phyloP scores from a whole-genome alignment of 768 basidiomycete genomes.

The Russula lepida region DNA sequence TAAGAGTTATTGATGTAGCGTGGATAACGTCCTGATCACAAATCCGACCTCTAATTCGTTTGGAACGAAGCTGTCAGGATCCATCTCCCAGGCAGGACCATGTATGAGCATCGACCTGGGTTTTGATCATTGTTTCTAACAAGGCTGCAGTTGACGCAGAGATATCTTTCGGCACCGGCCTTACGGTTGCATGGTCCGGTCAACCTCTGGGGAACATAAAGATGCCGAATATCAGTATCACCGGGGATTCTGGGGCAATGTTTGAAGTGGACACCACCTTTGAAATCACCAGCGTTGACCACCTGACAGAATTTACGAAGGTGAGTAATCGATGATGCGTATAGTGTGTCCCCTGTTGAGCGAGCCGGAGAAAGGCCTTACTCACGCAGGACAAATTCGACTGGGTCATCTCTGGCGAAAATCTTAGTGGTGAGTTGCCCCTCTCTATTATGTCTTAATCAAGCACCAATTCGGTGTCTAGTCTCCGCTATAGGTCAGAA shows the following conservation, averaged over 20 bases:
- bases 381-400: constrained; percentile 58
- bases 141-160: constrained; percentile 47
- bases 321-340: constrained; percentile 23
- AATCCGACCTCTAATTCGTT: constrained; percentile 51
- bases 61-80: constrained; percentile 47
- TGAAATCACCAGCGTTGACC: constrained; percentile 45
- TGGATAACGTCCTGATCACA: constrained; percentile 54
- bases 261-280: constrained; percentile 50
- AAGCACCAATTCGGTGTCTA: constrained; percentile 18
- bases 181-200: constrained; percentile 53
- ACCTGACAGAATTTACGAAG: constrained; percentile 59
- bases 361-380: constrained; percentile 31
- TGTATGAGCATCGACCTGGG: constrained; percentile 37
- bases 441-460: neutral
- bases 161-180: constrained; percentile 55
- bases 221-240: constrained; percentile 50
- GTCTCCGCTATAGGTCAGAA: constrained; percentile 49
- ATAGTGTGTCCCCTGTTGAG: neutral
- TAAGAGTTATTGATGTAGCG: constrained; percentile 27
- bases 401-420: constrained; percentile 60
- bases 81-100: constrained; percentile 62
- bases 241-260: constrained; percentile 55
- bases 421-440: constrained; percentile 44
- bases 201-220: constrained; percentile 49
- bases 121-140: neutral